A percentile compares a stretch with the other conserved stretches of the same genome.
Conservation (phyloP, 192 early-diverging fungal species). For the Geosiphon pyriformis region DNA sequence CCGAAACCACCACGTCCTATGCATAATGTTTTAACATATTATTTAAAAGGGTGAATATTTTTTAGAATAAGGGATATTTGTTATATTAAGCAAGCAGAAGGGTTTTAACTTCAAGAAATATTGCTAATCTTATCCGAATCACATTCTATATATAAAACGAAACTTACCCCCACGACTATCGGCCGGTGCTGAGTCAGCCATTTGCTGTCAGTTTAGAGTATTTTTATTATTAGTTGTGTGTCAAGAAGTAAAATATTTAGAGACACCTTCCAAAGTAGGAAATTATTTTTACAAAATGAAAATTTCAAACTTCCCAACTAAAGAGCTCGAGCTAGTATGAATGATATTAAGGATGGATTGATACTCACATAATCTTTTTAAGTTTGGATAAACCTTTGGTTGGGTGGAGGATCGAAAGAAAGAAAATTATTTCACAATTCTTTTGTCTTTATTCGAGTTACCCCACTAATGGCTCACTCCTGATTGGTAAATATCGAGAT, state of each 20-base stretch:
- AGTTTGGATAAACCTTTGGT: conserved; percentile 14
- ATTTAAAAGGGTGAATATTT: neutral
- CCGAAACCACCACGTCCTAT: conserved; percentile 79
- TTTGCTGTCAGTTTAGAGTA: conserved; percentile 42
- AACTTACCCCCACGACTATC: conserved; percentile 59
- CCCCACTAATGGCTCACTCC: neutral
- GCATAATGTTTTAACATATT: neutral
- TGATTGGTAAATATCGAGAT: neutral
- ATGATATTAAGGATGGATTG: neutral
- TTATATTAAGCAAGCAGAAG: too few species aligned
- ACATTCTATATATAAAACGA: neutral
- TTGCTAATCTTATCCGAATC: neutral
- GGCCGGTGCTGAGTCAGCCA: conserved; percentile 76
- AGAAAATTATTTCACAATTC: neutral
- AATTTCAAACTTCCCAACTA: neutral
- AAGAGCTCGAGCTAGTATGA: neutral
- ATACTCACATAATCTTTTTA: conserved; percentile 27
- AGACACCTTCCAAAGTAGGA: neutral
- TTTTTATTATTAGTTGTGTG: too few species aligned
- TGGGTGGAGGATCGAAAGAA: conserved; percentile 18
- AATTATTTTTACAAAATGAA: neutral
- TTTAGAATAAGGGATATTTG: neutral
- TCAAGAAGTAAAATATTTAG: neutral
- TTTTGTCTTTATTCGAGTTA: conserved; percentile 5
- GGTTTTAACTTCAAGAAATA: conserved; percentile 12